These are phyloP conservation scores for Rhodotorula babjevae DNA, from an alignment of 768 basidiomycete species.

Conservation along the genomic window DNA sequence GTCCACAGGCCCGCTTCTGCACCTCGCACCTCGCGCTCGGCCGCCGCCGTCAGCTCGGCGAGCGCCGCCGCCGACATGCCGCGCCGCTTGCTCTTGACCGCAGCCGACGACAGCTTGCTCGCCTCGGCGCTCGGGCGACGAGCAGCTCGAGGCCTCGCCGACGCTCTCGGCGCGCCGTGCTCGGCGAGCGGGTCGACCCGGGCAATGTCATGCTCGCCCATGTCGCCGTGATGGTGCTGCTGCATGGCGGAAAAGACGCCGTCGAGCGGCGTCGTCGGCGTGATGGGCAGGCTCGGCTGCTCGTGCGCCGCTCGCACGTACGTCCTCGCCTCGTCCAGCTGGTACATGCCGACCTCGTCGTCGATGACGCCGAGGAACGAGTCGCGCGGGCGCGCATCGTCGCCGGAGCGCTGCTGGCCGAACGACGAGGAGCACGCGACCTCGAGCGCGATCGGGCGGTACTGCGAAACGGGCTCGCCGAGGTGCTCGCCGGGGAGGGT, in stretches of 20 bases:
- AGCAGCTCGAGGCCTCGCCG: neutral
- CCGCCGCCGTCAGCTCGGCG: neutral
- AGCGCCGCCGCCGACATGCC: conserved; percentile 15
- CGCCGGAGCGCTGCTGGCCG: conserved; percentile 51
- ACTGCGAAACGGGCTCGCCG: conserved; percentile 88
- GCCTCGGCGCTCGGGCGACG: neutral
- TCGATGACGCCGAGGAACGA: conserved; percentile 87
- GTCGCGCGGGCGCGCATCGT: conserved; percentile 52
- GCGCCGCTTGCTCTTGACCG: conserved; percentile 55
- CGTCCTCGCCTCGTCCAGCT: conserved; percentile 75
- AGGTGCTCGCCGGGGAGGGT: conserved; percentile 79
- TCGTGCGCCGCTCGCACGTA: conserved; percentile 20
- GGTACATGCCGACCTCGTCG: conserved; percentile 86
- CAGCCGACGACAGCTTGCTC: conserved; percentile 47
- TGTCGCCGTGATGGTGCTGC: neutral
- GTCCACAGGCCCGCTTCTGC: conserved; percentile 59
- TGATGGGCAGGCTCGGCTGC: conserved; percentile 3
- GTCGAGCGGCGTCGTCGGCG: conserved; percentile 9
- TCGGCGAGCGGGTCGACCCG: no score
- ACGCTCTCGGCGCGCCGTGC: neutral
- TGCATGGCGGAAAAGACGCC: neutral
- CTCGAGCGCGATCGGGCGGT: conserved; percentile 93
- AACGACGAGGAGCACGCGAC: conserved; percentile 54
- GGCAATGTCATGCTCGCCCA: no score
- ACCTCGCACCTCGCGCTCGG: neutral